phyloP scores from a whole-genome alignment of 2,329 filamentous ascomycete genomes.

The Penicillium sp. region DNA sequence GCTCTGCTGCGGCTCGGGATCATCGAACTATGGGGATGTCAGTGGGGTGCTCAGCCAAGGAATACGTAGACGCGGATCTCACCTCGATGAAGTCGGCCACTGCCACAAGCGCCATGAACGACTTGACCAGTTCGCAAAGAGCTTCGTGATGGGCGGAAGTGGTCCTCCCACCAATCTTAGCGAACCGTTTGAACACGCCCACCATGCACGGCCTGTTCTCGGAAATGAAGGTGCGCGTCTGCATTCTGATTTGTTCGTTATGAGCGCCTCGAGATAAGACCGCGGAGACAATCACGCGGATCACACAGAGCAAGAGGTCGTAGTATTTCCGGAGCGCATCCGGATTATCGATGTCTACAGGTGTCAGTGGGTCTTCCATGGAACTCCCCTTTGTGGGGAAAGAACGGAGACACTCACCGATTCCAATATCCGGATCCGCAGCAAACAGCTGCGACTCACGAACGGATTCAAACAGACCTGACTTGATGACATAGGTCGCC shows the following conservation, averaged over 20 bases:
- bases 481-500: conserved; percentile 79
- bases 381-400: background rate
- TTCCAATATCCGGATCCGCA: conserved; percentile 86
- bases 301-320: conserved; percentile 69
- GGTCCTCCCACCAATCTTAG: conserved; percentile 60
- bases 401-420: conserved; percentile 43
- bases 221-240: conserved; percentile 71
- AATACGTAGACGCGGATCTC: conserved; percentile 30
- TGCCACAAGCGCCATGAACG: conserved; percentile 74
- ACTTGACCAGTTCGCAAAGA: conserved; percentile 73
- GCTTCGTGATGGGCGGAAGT: conserved; percentile 51
- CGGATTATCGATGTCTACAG: conserved; percentile 57
- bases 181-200: conserved; percentile 82
- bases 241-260: conserved; percentile 65
- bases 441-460: conserved; percentile 79
- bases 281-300: conserved; percentile 75
- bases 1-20: conserved; percentile 30
- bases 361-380: conserved; percentile 12
- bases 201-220: conserved; percentile 80
- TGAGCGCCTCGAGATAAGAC: conserved; percentile 75
- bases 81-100: conserved; percentile 84
- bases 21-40: conserved; percentile 37
- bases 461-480: conserved; percentile 76
- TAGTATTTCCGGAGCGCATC: conserved; percentile 76
- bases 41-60: conserved; percentile 5